Base-by-base conservation (phyloP, 345 rosid genomes). In the Microcos paniculata region DNA sequence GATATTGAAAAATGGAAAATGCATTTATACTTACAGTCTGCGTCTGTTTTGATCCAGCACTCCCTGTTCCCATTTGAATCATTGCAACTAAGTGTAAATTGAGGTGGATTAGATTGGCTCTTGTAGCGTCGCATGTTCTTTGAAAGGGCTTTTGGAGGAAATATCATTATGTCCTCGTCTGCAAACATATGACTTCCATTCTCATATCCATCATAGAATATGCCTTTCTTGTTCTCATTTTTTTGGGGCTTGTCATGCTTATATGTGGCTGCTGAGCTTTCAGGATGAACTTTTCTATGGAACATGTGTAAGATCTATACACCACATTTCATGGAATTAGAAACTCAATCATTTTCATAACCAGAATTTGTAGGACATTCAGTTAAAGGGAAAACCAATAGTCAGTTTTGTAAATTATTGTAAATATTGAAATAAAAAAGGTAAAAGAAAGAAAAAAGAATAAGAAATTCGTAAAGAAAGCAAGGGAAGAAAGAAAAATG, bases 221-320 rank as follows among this genome's bases (percentile, higher is more conserved):
- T 72, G 74, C 52, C 77, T 79, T 76, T 86, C 78, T 79, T 88
- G 77, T 76, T 85, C 78, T 79, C 83, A 45, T 56, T 76, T 57
- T 84, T 87, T 13, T 62, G 84, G 74, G 74, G 63, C 85, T 82
- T 87, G 13, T 74, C 79, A 11, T 68, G 65, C 85, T 81, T 87
- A 56, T 80, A 49, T 7, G 80, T 65, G 12, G 88, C 59, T 26
- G 87, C 48, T 78, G 89, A 72, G 83, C 83, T 86, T 73, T 92
- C 94, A 33, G 97, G 97, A 76, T 92, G 97, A 63, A 92, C 94
- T 81, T 92, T 92, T 75, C 86, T 85, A 84, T 88, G 91, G 86
- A 92, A 92, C 88, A 86, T 88, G 15, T 90, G 90, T 55, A 90
- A 85, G 75, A 92, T 89, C 97, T 92, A 73, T 80, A 68, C 43